phyloP scores from a whole-genome alignment of 2,329 filamentous ascomycete species.

The Aspergillus sojae region DNA sequence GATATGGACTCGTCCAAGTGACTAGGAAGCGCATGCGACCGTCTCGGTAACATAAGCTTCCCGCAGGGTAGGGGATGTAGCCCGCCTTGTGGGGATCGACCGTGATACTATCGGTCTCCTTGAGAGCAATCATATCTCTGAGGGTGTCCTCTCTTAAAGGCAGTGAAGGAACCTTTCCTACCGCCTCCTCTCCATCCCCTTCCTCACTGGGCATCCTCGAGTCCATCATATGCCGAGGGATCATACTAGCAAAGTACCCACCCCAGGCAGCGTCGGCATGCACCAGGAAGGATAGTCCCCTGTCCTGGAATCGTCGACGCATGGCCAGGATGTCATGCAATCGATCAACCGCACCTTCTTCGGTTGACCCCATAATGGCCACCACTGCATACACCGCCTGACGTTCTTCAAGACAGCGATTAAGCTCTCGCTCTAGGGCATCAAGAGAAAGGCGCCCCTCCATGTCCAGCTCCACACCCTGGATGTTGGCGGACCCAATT shows the following conservation, averaged over 20 bases:
- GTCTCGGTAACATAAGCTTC: conserved; percentile 49
- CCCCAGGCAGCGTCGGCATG: conserved; percentile 56
- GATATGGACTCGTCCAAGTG: conserved; percentile 48
- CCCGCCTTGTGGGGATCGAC: conserved; percentile 54
- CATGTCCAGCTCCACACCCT: conserved; percentile 46
- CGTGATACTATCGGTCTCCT: conserved; percentile 49
- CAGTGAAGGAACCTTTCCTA: conserved; percentile 24
- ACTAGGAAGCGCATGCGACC: conserved; percentile 48
- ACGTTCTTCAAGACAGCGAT: conserved; percentile 25
- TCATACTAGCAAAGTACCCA: conserved; percentile 53
- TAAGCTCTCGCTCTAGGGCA: conserved; percentile 12
- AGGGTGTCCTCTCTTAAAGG: conserved; percentile 24
- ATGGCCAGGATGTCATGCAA: conserved; percentile 43
- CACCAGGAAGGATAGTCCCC: conserved; percentile 50
- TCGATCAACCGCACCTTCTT: conserved; percentile 52
- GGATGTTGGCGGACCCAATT: conserved; percentile 47
- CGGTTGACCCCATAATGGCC: conserved; percentile 52
- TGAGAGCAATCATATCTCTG: conserved; percentile 44
- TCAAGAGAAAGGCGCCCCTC: conserved; percentile 43
- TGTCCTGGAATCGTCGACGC: conserved; percentile 44
- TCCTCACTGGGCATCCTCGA: background rate
- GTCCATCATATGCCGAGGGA: conserved; percentile 29
- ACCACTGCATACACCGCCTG: conserved; percentile 48
- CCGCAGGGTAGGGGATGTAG: conserved; percentile 52
- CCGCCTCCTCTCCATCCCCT: no score